phyloP scores from a whole-genome alignment of 31 red algal species.

The Asparagopsis taxiformis region DNA sequence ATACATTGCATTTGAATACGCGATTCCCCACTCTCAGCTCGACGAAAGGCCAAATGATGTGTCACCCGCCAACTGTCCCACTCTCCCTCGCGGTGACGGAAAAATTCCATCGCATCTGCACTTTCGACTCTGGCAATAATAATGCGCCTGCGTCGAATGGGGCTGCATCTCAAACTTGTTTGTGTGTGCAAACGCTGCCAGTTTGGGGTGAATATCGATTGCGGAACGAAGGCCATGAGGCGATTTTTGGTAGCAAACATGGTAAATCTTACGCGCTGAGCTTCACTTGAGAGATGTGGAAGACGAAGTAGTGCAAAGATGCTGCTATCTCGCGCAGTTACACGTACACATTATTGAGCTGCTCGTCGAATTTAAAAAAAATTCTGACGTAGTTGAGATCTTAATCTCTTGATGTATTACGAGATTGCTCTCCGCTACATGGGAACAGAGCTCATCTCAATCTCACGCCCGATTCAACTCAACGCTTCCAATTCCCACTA shows the following conservation, averaged over 20 bases:
- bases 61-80: conserved; percentile 90
- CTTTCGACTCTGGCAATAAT: conserved; percentile 3
- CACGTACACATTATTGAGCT: too few relatives aligned
- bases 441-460: too few relatives aligned
- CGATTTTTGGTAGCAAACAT: neutral
- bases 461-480: too few relatives aligned
- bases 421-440: too few relatives aligned
- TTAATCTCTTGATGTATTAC: too few relatives aligned
- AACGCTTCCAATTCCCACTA: too few relatives aligned
- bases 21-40: conserved; percentile 83
- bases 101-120: conserved; percentile 88
- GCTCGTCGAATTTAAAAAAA: too few relatives aligned
- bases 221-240: conserved; percentile 43
- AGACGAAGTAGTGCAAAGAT: too few relatives aligned
- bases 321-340: too few relatives aligned
- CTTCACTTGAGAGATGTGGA: too few relatives aligned
- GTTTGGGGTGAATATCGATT: conserved; percentile 15
- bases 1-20: conserved; percentile 73
- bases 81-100: conserved; percentile 76
- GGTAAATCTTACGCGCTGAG: too few relatives aligned
- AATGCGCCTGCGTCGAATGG: neutral
- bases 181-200: neutral
- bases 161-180: neutral
- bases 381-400: too few relatives aligned
- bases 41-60: conserved; percentile 95